Percentiles rank a stretch among this genome's conserved stretches.
These are phyloP conservation scores for Cyclanthera cordifolia DNA, from an alignment of 306 rosid species.

Conservation along the genomic window DNA sequence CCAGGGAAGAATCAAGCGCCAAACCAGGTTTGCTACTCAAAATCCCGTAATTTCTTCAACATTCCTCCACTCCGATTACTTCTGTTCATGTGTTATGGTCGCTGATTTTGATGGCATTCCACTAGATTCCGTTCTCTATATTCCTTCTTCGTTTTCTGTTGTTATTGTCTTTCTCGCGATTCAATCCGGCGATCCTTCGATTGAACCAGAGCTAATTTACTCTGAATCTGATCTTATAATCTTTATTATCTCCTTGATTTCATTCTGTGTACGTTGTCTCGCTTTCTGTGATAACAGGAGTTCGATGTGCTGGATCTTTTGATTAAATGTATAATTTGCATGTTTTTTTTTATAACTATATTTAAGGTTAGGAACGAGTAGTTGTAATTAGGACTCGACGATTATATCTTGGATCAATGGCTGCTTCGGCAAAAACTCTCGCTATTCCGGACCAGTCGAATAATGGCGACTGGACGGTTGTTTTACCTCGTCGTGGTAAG, in stretches of 20 bases:
- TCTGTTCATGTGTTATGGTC: background rate
- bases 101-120: background rate
- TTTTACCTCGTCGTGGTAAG: conserved; percentile 49
- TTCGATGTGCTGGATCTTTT: background rate
- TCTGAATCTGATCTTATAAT: background rate
- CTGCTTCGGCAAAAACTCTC: conserved; percentile 39
- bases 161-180: background rate
- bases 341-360: background rate
- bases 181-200: background rate
- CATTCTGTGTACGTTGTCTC: background rate
- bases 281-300: background rate
- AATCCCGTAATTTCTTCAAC: background rate
- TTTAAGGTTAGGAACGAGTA: background rate
- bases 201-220: background rate
- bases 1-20: background rate
- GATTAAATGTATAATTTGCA: background rate
- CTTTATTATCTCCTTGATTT: background rate
- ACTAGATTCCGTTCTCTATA: background rate
- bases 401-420: conserved; percentile 28
- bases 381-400: background rate
- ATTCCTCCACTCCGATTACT: background rate
- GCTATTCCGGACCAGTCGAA: conserved; percentile 11
- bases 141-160: background rate
- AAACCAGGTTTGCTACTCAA: background rate
- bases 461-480: conserved; percentile 59